Evolutionary conservation across 148 eudicot genomes (phyloP), one percentile per base, ranked within the genome.

Genomic region (Camellia lanceoleosa): DNA sequence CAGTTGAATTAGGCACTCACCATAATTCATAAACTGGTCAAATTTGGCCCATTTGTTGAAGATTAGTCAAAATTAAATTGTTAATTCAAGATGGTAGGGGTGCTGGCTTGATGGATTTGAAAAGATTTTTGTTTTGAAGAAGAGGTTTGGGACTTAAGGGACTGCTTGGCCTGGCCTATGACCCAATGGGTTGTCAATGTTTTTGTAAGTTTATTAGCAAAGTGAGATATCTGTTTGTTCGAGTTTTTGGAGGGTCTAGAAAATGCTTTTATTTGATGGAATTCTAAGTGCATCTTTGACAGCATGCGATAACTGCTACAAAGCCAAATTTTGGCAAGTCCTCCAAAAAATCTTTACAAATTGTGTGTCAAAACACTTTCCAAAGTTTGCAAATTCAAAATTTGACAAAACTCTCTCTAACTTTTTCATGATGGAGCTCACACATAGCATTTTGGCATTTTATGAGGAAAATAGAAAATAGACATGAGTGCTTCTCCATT

Each of bases 161-260:
- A 68, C 23, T 69, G 73, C 54, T 46, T 23, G 2, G 55, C 44
- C 11, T 43, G 54, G 19, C 54, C 54, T 5, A 69, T 69, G 9
- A 69, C 23, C 73, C 11, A 68, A 69, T 43, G 7, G 73, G 19
- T 69, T 44, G 3, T 8, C 73, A 69, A 46, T 7, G 0, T 44
- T 44, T 18, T 51, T 1, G 23, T 7, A 19, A 16, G 56, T n/a
- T 70, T 38, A 73, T 38, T 73, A 38, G 76, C 60, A 56, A 73
- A 73, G 23, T 38, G 63, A 12, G 13, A 0, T 38, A 59, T 54
- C 14, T 30, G 20, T 73, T 73, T 73, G 15, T 30, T 30, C 56
- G 58, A 20, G 46, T 56, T 72, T 55, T 56, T 30, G 18, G 30
- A 73, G 59, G 76, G 76, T 73, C 76, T 38, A 55, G 63, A 56